Evolutionary conservation across 192 early-diverging fungal genomes (phyloP), one percentile per base, ranked within the genome.

Genomic region (Mycoemilia scoparia): DNA sequence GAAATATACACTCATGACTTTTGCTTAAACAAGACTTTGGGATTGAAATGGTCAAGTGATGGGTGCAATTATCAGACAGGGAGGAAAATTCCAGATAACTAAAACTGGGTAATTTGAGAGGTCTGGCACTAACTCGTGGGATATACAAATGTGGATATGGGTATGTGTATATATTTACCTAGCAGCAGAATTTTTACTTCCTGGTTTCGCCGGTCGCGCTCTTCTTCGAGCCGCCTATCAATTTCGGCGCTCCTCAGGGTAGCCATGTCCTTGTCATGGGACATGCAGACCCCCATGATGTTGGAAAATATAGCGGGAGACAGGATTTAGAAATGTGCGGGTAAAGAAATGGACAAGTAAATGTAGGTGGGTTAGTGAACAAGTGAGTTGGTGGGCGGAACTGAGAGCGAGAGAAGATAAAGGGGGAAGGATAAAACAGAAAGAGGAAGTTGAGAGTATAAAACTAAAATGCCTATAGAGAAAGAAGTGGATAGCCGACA

Each of bases 171-270:
- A n/a, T n/a, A n/a, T n/a, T n/a, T n/a, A n/a, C n/a, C n/a, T 13
- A 70, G 60, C 20, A 66, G 57, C 32, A 71, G 40, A 27, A 70
- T 64, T 36, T 71, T 61, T 45, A 59, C 57, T 41, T 76, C 67
- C 36, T 63, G 59, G 7, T 51, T 46, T 6, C 59, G 51, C 7
- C 52, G 54, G 34, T 62, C 50, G 43, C 57, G 57, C 34, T 71
- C 69, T 11, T 66, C 66, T 6, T 57, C 52, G 8, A 71, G 43
- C 54, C 54, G 51, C 23, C 60, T 54, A 47, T 71, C 69, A 24
- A 71, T 71, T 48, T 55, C 69, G n/a, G 58, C 60, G 40, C 53
- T 63, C 24, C 60, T 51, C 10, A 49, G 44, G 18, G 46, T 49
- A 27, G 49, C 56, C 43, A 62, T 60, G 32, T 55, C 39, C 42